phyloP scores from a whole-genome alignment of 1,284 basidiomycete species.

The Moesziomyces globuligerus region DNA sequence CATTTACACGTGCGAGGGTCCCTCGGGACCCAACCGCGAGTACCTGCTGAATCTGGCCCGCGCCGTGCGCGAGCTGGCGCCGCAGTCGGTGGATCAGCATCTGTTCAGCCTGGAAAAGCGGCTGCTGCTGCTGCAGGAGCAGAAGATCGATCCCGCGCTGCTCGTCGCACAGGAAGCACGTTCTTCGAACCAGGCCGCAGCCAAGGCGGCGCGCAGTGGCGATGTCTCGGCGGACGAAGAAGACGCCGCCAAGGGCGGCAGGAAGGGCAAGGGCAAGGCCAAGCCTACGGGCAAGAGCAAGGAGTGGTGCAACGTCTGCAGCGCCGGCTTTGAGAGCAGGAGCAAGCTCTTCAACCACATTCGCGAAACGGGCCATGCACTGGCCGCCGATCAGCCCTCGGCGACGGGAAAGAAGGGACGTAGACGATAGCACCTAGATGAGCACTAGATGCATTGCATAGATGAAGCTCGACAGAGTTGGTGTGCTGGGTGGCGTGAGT shows the following conservation, averaged over 20 bases:
- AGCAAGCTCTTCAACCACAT: constrained; percentile 84
- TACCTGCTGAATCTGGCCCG: constrained; percentile 80
- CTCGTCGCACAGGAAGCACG: constrained; percentile 24
- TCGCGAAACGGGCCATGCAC: constrained; percentile 78
- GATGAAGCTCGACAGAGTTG: neutral
- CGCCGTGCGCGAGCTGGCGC: constrained; percentile 77
- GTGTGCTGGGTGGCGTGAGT: constrained; percentile 1
- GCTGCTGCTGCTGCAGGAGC: constrained; percentile 42
- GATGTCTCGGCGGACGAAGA: constrained; percentile 4
- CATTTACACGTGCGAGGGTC: constrained; percentile 80
- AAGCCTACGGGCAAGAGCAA: constrained; percentile 33
- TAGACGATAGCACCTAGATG: constrained; percentile 9
- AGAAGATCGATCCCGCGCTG: constrained; percentile 21
- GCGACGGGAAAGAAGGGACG: constrained; percentile 15
- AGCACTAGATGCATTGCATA: neutral
- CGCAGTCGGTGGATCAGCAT: constrained; percentile 80
- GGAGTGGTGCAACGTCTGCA: constrained; percentile 79
- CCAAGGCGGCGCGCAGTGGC: neutral
- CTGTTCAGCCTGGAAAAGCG: constrained; percentile 77
- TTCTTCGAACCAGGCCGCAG: neutral
- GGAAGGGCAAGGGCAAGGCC: constrained; percentile 18
- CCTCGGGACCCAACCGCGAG: constrained; percentile 84
- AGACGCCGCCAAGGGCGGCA: constrained; percentile 4
- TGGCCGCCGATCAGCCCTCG: constrained; percentile 67
- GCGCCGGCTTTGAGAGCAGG: constrained; percentile 75